phyloP scores from a whole-genome alignment of 305 asterid genomes.

The Euphrasia arctica region DNA sequence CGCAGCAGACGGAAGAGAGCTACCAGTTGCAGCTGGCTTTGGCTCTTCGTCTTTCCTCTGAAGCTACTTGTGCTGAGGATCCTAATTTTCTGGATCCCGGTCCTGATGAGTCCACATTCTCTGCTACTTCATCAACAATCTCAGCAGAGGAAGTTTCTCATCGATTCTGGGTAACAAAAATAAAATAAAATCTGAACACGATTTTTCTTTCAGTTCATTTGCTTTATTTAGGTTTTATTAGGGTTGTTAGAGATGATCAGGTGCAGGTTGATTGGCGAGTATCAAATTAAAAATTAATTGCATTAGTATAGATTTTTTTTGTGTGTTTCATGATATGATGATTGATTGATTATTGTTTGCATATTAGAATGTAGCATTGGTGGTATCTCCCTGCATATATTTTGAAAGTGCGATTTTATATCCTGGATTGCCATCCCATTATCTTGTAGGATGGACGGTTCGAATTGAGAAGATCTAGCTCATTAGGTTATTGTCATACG shows the following conservation, averaged over 20 bases:
- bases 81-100: slow-evolving; percentile 85
- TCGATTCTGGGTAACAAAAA: slow-evolving; percentile 78
- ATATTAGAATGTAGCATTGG: neutral
- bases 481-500: neutral
- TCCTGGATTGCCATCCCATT: neutral
- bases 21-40: slow-evolving; percentile 91
- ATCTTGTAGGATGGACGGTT: slow-evolving; percentile 1
- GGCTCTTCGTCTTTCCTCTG: slow-evolving; percentile 85
- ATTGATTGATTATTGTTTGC: neutral
- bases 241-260: slow-evolving; percentile 1
- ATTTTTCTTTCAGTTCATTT: slow-evolving; percentile 8
- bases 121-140: slow-evolving; percentile 40
- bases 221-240: neutral
- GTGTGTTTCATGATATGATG: neutral
- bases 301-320: neutral
- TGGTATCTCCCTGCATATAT: neutral
- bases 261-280: neutral
- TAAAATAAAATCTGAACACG: neutral
- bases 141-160: slow-evolving; percentile 76
- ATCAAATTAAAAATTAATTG: slow-evolving; percentile 9
- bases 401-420: neutral
- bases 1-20: slow-evolving; percentile 98
- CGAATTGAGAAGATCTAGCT: slow-evolving; percentile 1
- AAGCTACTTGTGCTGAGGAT: slow-evolving; percentile 84
- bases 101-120: slow-evolving; percentile 51